Percentiles rank a stretch among this genome's conserved stretches.
Conservation (phyloP, 2,329 filamentous ascomycete species). For the Verticillium nubilum region DNA sequence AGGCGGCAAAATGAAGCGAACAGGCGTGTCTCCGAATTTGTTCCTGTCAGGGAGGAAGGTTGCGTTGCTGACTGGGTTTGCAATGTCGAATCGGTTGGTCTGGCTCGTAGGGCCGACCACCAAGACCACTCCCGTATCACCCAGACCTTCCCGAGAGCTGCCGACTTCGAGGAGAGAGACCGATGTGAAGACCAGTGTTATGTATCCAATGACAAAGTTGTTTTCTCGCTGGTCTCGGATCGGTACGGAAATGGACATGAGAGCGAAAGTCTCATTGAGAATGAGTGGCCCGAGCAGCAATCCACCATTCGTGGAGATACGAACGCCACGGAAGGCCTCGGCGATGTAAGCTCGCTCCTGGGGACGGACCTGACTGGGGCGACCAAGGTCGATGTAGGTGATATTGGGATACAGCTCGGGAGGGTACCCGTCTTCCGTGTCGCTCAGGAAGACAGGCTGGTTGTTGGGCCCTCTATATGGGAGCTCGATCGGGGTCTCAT, state of each 20-base stretch:
- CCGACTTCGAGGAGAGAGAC: conserved; percentile 57
- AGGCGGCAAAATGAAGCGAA: conserved; percentile 59
- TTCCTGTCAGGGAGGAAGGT: conserved; percentile 33
- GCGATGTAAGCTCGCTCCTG: conserved; percentile 38
- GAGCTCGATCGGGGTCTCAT: conserved; percentile 43
- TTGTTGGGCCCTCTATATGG: conserved; percentile 59
- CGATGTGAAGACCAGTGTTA: conserved; percentile 74
- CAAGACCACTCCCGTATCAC: conserved; percentile 62
- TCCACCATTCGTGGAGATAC: conserved; percentile 44
- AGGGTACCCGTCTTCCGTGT: conserved; percentile 63
- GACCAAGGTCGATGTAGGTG: conserved; percentile 49
- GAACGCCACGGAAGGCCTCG: conserved; percentile 42
- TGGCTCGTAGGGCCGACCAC: conserved; percentile 61
- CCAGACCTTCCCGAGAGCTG: conserved; percentile 63
- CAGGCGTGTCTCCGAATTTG: conserved; percentile 34
- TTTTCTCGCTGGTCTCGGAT: conserved; percentile 62
- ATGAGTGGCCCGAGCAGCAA: conserved; percentile 73
- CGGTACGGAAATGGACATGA: conserved; percentile 77
- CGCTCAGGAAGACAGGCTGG: conserved; percentile 52
- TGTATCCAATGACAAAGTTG: conserved; percentile 69
- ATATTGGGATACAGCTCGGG: conserved; percentile 72
- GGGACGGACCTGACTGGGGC: conserved; percentile 32
- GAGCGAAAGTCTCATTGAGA: conserved; percentile 66
- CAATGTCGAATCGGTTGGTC: conserved; percentile 58
- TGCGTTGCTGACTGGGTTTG: conserved; percentile 38